Base-by-base conservation (phyloP, 83 land plant genomes). In the Diphasiastrum complanatum region DNA sequence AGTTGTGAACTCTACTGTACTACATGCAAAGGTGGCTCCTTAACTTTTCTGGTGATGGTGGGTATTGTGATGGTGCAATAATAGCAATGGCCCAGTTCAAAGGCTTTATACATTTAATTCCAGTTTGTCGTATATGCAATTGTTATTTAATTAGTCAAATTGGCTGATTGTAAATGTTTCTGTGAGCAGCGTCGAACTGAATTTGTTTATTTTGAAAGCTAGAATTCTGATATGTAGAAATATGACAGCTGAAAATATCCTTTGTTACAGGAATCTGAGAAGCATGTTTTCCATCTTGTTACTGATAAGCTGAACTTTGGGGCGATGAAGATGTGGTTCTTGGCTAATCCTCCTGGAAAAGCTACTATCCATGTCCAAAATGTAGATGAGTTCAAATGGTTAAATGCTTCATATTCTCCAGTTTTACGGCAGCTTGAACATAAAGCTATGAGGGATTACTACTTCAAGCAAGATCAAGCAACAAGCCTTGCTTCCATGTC, bases 11-110 rank as follows among this genome's bases (percentile, higher is more conserved):
- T 91, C 97, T 56, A 82, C 97, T 1, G 31, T 84, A 18, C 65
- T 68, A 74, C 79, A 91, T 75, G 93, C 97, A 4, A 75, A 86
- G 89, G 97, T 86, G 34, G n/a, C n/a, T n/a, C n/a, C n/a, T n/a
- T 14, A 28, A 23, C 38, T 32, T 33, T 19, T 4, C 24, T 12
- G 18, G 52, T 30, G 4, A 53, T 1, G 27, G 27, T 32, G 18
- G 0, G 3, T 47, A 25, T 49, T 19, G 11, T 49, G 14, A 14
- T 19, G 33, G 19, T 52, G 20, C 41, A n/a, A 0, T 14, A 3
- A 4, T 47, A 2, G 2, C 2, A 40, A 18, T 6, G 33, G 11
- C 25, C n/a, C n/a, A n/a, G n/a, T n/a, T n/a, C n/a, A n/a, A n/a
- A n/a, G n/a, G n/a, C n/a, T n/a, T n/a, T n/a, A n/a, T n/a, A n/a